These are phyloP conservation scores for Martiniozyma abietophila DNA, from an alignment of 805 yeast species.

Conservation along the genomic window DNA sequence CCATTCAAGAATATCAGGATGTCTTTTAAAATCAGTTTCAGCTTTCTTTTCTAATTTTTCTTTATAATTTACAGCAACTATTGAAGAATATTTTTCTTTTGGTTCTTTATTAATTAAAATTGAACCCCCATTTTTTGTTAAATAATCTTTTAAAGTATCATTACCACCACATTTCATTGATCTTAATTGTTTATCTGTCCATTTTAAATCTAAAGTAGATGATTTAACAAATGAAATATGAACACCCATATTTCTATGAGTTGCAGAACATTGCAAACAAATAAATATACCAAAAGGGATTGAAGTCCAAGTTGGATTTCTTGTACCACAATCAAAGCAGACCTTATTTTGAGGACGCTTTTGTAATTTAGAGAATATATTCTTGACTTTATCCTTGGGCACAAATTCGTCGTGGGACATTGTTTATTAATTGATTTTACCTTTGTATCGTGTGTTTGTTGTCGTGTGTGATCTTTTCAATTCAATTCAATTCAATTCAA, in stretches of 20 bases:
- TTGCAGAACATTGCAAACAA: conserved; percentile 92
- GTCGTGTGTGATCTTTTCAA: too few relatives aligned
- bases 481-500: too few relatives aligned
- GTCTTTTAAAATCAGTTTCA: conserved; percentile 51
- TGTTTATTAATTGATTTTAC: not conserved
- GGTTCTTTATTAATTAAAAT: conserved; percentile 59
- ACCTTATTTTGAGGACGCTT: conserved; percentile 62
- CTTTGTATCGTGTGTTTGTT: too few relatives aligned
- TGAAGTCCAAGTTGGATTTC: conserved; percentile 97
- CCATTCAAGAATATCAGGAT: conserved; percentile 67
- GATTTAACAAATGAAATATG: conserved; percentile 94
- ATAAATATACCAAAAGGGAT: conserved; percentile 90
- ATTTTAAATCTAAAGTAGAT: conserved; percentile 73
- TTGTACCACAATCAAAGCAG: conserved; percentile 91
- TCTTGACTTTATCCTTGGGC: conserved; percentile 57
- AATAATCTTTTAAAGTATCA: conserved; percentile 73
- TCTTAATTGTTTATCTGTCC: conserved; percentile 87
- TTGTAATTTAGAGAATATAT: conserved; percentile 54
- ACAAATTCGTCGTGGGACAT: conserved; percentile 44
- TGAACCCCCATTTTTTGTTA: conserved; percentile 78
- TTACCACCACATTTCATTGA: conserved; percentile 94
- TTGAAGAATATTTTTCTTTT: conserved; percentile 68
- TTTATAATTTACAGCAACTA: conserved; percentile 72
- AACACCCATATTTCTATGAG: conserved; percentile 92
- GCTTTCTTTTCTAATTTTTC: conserved; percentile 68